Evolutionary conservation across 768 basidiomycete genomes (phyloP).

Genomic region (Neoboletus subvelutipes): DNA sequence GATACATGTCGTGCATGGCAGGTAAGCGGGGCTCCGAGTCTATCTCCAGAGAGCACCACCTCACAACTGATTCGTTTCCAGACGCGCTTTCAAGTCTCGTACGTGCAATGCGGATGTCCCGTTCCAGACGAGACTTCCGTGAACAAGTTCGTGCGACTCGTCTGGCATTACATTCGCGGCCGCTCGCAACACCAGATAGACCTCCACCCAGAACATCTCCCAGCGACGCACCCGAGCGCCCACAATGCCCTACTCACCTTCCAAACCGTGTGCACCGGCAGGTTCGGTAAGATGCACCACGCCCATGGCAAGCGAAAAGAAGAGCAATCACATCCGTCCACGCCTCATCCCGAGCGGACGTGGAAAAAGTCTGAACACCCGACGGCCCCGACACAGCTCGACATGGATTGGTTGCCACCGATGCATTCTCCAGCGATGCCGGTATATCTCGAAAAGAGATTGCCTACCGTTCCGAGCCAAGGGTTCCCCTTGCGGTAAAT

Average conservation of each 20-base stretch:
- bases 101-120: constrained; percentile 62
- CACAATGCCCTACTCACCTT: constrained; percentile 47
- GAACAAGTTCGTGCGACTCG: constrained; percentile 40
- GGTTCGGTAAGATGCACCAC: constrained; percentile 14
- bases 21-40: constrained; percentile 22
- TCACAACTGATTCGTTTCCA: constrained; percentile 15
- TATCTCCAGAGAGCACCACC: not conserved
- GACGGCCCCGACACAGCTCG: not conserved
- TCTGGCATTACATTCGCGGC: constrained; percentile 19
- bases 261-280: constrained; percentile 24
- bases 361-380: not conserved
- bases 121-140: constrained; percentile 45
- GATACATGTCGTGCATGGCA: constrained; percentile 53
- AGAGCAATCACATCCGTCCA: not conserved
- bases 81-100: constrained; percentile 48
- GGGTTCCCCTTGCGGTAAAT: not conserved
- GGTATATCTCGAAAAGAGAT: not conserved
- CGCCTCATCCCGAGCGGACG: not conserved
- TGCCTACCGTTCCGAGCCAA: not conserved
- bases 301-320: constrained; percentile 1
- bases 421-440: not conserved
- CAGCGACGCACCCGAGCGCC: constrained; percentile 56
- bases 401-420: not conserved
- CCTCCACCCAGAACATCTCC: constrained; percentile 38
- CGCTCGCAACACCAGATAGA: constrained; percentile 34